Conservation (phyloP, 495 filamentous ascomycete species). For the Podospora pseudocomata region DNA sequence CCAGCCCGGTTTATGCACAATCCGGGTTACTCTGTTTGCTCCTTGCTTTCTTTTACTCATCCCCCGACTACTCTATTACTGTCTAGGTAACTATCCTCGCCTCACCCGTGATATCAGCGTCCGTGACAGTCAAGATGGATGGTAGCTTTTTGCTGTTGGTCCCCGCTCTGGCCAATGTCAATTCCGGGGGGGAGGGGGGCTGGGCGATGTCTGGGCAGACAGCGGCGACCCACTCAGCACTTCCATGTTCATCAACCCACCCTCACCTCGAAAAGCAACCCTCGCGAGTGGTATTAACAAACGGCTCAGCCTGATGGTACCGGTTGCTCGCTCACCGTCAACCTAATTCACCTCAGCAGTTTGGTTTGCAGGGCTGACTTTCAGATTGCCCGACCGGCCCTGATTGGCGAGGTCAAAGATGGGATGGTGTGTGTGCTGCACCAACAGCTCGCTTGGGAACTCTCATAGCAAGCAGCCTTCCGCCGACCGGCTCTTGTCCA, state of each 20-base stretch:
- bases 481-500: not conserved
- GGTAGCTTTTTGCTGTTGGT: not conserved
- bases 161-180: not conserved
- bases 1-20: not conserved
- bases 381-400: not conserved
- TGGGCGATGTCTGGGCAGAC: not conserved
- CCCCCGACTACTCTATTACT: not conserved
- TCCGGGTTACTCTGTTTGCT: not conserved
- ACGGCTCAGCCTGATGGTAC: not conserved
- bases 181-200: not conserved
- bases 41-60: not conserved
- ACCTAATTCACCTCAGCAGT: not conserved
- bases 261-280: not conserved
- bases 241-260: not conserved
- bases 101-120: not conserved
- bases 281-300: not conserved
- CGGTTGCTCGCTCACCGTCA: not conserved
- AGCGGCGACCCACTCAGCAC: not conserved
- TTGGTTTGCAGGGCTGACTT: not conserved
- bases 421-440: slow-evolving; percentile 1
- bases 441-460: not conserved
- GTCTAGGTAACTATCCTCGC: not conserved
- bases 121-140: not conserved
- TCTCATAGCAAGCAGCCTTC: not conserved
- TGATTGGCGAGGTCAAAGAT: not conserved